A percentile compares a stretch with the other conserved stretches of the same genome.
Evolutionary conservation across 2,329 filamentous ascomycete species (phyloP).

Genomic region (Ilyonectria destructans): DNA sequence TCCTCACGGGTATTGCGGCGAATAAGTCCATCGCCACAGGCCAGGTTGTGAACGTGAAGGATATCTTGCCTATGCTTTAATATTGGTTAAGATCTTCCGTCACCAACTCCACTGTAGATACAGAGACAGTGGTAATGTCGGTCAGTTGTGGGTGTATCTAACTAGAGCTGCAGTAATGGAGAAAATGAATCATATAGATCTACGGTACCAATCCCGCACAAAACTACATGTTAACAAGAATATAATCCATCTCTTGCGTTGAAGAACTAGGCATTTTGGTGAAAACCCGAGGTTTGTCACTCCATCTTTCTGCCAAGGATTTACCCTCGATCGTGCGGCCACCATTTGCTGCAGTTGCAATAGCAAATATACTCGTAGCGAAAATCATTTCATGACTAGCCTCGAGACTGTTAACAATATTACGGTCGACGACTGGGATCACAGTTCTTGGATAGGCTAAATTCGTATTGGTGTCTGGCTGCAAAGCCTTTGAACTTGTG

Average conservation of each 20-base stretch:
- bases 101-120: too few relatives aligned
- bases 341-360: conserved; percentile 4
- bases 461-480: conserved; percentile 43
- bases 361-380: conserved; percentile 30
- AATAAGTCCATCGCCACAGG: conserved; percentile 72
- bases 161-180: too few relatives aligned
- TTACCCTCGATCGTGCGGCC: rapidly evolving
- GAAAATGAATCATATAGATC: too few relatives aligned
- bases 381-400: background rate
- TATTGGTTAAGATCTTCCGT: background rate
- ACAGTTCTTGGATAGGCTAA: conserved; percentile 36
- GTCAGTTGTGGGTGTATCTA: too few relatives aligned
- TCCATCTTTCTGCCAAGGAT: conserved; percentile 29
- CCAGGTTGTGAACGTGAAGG: conserved; percentile 70
- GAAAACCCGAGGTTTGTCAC: background rate
- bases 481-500: conserved; percentile 29
- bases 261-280: rapidly evolving
- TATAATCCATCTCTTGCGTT: background rate
- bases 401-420: background rate
- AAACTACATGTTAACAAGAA: background rate
- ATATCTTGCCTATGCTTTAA: conserved; percentile 56
- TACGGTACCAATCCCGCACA: too few relatives aligned
- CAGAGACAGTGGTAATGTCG: too few relatives aligned
- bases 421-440: conserved; percentile 30
- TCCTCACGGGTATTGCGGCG: conserved; percentile 73